A percentile compares a stretch with the other conserved stretches of the same genome.
phyloP scores from a whole-genome alignment of 768 basidiomycete species.

The Agrocybe pediades region DNA sequence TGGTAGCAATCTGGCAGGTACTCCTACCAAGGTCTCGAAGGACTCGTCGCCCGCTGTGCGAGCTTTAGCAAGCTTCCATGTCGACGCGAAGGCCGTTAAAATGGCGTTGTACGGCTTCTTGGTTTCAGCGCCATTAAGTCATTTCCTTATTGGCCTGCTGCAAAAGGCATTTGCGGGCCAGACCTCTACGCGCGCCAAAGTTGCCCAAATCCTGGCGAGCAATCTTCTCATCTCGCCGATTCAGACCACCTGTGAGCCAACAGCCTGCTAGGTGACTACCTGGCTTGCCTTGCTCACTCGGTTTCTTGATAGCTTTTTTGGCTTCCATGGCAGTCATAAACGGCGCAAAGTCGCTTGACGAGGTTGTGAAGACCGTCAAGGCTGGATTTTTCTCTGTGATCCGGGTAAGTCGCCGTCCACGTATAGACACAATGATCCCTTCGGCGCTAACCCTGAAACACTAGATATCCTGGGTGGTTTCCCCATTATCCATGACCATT shows the following conservation, averaged over 20 bases:
- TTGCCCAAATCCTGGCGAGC: slow-evolving; percentile 75
- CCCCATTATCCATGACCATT: slow-evolving; percentile 70
- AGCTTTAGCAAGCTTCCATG: slow-evolving; percentile 54
- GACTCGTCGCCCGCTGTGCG: slow-evolving; percentile 56
- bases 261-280: background rate
- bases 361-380: slow-evolving; percentile 68
- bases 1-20: slow-evolving; percentile 68
- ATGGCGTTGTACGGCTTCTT: slow-evolving; percentile 85
- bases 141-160: slow-evolving; percentile 69
- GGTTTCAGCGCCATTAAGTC: slow-evolving; percentile 81
- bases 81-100: slow-evolving; percentile 75
- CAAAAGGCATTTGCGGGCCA: slow-evolving; percentile 80
- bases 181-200: slow-evolving; percentile 59
- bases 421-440: background rate
- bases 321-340: slow-evolving; percentile 83
- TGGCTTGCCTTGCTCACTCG: background rate
- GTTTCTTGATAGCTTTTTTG: slow-evolving; percentile 56
- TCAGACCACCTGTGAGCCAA: slow-evolving; percentile 64
- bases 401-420: slow-evolving; percentile 44
- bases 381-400: slow-evolving; percentile 75
- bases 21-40: slow-evolving; percentile 54
- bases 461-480: slow-evolving; percentile 80
- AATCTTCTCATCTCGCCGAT: slow-evolving; percentile 79
- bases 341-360: slow-evolving; percentile 68
- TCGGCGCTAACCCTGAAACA: background rate